Conservation (phyloP, 2,329 filamentous ascomycete genomes). For the Thelonectria rubi region DNA sequence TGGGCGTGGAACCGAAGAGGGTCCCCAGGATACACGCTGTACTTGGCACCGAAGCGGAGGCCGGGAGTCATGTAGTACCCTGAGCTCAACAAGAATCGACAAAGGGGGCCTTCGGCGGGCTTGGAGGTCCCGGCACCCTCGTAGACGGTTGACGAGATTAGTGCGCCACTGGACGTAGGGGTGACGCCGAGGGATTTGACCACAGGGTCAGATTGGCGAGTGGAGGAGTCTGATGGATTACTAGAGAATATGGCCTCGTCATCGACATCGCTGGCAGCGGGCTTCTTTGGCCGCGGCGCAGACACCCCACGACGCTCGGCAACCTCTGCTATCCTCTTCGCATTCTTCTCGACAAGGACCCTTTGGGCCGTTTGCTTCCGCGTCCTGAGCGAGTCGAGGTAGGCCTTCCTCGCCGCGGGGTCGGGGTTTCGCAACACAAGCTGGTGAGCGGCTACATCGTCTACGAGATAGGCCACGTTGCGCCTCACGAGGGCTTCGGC, state of each 20-base stretch:
- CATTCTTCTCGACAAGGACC: slow-evolving; percentile 51
- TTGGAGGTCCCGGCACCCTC: slow-evolving; percentile 22
- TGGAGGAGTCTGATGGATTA: slow-evolving; percentile 29
- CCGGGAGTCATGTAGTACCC: slow-evolving; percentile 93
- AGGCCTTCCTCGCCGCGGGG: slow-evolving; percentile 66
- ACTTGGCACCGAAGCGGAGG: slow-evolving; percentile 91
- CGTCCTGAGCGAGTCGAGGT: slow-evolving; percentile 65
- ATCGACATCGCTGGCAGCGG: slow-evolving; percentile 21
- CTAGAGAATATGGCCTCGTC: slow-evolving; percentile 31
- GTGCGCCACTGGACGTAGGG: slow-evolving; percentile 47
- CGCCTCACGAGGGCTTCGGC: slow-evolving; percentile 81
- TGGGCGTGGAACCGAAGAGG: slow-evolving; percentile 95
- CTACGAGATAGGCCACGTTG: slow-evolving; percentile 79
- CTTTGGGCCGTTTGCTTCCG: slow-evolving; percentile 54
- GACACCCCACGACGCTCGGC: slow-evolving; percentile 34
- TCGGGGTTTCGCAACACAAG: slow-evolving; percentile 67
- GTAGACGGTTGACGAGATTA: slow-evolving; percentile 39
- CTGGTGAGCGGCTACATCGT: slow-evolving; percentile 78
- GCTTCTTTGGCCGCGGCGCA: slow-evolving; percentile 13
- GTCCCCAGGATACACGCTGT: slow-evolving; percentile 94
- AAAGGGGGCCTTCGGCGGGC: slow-evolving; percentile 65
- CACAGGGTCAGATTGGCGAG: slow-evolving; percentile 25
- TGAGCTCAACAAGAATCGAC: slow-evolving; percentile 78
- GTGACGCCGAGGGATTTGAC: slow-evolving; percentile 46
- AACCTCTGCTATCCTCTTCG: slow-evolving; percentile 46